These are phyloP conservation scores for Moricandia arvensis DNA, from an alignment of 345 rosid genomes.

Conservation along the genomic window DNA sequence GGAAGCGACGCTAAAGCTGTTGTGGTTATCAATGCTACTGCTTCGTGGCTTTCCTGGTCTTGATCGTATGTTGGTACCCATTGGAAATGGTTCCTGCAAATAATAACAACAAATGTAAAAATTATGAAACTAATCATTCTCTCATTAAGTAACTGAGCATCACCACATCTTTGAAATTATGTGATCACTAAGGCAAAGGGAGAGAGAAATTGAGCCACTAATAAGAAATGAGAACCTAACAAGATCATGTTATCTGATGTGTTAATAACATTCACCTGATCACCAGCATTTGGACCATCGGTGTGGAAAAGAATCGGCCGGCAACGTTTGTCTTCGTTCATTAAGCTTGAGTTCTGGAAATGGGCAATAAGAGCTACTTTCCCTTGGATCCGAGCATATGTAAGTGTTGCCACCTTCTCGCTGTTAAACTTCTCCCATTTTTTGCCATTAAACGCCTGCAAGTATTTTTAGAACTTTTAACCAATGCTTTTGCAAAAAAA, in stretches of 20 bases:
- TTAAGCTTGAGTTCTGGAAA: constrained; percentile 89
- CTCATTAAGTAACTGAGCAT: constrained; percentile 1
- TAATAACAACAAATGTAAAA: neutral
- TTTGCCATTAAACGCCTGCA: constrained; percentile 83
- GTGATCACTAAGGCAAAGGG: constrained; percentile 2
- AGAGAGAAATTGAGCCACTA: neutral
- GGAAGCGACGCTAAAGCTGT: constrained; percentile 40
- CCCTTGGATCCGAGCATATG: constrained; percentile 88
- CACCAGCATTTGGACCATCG: constrained; percentile 87
- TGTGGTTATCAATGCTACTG: constrained; percentile 48
- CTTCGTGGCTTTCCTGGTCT: constrained; percentile 69
- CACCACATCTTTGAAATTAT: neutral
- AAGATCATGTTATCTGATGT: constrained; percentile 3
- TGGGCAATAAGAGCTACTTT: constrained; percentile 86
- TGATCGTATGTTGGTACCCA: constrained; percentile 67
- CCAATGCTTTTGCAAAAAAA: constrained; percentile 2
- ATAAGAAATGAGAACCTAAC: neutral
- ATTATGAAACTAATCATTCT: constrained; percentile 1
- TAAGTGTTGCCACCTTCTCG: constrained; percentile 84
- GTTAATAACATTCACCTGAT: constrained; percentile 52
- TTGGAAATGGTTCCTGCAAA: constrained; percentile 79
- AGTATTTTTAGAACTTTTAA: constrained; percentile 12
- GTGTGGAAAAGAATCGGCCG: constrained; percentile 88
- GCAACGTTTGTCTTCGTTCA: constrained; percentile 93
- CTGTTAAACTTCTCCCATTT: constrained; percentile 94